Percentiles rank a stretch among this genome's conserved stretches.
Conservation (phyloP, 805 yeast species). For the Metschnikowia hibisci region DNA sequence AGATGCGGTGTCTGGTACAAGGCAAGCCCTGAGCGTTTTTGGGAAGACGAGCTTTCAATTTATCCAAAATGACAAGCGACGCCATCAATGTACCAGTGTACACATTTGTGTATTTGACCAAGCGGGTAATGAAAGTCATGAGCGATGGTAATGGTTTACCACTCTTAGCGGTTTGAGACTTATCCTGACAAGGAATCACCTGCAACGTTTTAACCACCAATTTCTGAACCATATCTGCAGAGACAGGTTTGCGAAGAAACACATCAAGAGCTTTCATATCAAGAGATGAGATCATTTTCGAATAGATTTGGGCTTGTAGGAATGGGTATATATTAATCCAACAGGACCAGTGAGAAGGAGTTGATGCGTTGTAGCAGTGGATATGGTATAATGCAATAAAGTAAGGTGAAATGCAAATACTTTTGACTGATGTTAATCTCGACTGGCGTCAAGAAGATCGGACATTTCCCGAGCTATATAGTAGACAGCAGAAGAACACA, state of each 20-base stretch:
- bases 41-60: slow-evolving; percentile 59
- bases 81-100: slow-evolving; percentile 75
- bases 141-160: slow-evolving; percentile 57
- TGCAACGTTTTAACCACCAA: slow-evolving; percentile 63
- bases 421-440: too few species aligned
- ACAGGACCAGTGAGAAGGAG: too few species aligned
- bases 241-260: slow-evolving; percentile 61
- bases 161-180: slow-evolving; percentile 25
- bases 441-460: background rate
- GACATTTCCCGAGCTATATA: slow-evolving; percentile 2
- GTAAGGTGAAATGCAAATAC: too few species aligned
- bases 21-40: slow-evolving; percentile 72
- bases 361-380: too few species aligned
- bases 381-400: too few species aligned
- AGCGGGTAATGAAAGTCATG: slow-evolving; percentile 66
- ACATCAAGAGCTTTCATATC: slow-evolving; percentile 53
- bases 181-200: slow-evolving; percentile 57
- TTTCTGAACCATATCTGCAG: slow-evolving; percentile 71
- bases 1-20: slow-evolving; percentile 75
- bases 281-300: slow-evolving; percentile 21
- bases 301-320: too few species aligned
- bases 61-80: slow-evolving; percentile 63
- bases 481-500: background rate
- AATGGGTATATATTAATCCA: too few species aligned
- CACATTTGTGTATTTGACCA: slow-evolving; percentile 74